Conservation (phyloP, 139 green algal species). For the Monoraphidium neglectum region DNA sequence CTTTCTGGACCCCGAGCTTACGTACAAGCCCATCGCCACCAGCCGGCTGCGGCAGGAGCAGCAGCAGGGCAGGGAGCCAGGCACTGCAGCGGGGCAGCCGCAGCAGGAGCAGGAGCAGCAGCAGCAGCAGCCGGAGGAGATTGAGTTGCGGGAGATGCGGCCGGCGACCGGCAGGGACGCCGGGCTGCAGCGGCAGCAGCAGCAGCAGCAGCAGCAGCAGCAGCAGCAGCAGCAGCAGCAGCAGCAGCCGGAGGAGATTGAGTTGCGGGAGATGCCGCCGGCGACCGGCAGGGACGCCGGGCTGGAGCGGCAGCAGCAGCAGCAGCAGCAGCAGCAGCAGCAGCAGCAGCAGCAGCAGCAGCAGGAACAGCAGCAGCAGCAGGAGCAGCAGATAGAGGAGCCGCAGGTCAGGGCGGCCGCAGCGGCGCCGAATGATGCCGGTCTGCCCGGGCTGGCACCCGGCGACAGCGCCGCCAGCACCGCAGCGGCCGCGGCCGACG, state of each 20-base stretch:
- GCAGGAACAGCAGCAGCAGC: conserved; percentile 5
- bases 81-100: too few species aligned
- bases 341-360: not conserved
- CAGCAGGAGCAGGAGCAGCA: not conserved
- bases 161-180: too few species aligned
- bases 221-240: not conserved
- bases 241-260: not conserved
- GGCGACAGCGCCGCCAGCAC: too few species aligned
- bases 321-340: not conserved
- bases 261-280: not conserved
- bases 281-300: not conserved
- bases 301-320: not conserved
- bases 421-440: too few species aligned
- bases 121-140: not conserved
- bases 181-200: too few species aligned
- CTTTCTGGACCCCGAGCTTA: conserved; percentile 37
- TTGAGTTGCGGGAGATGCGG: too few species aligned
- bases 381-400: not conserved
- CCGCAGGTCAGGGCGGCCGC: too few species aligned
- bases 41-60: conserved; percentile 15
- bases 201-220: not conserved
- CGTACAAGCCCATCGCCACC: conserved; percentile 11
- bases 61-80: too few species aligned
- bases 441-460: too few species aligned
- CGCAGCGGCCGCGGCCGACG: too few species aligned